These are phyloP conservation scores for Bocquillonia castaneifolia DNA, from an alignment of 441 rosid genomes.

Conservation along the genomic window DNA sequence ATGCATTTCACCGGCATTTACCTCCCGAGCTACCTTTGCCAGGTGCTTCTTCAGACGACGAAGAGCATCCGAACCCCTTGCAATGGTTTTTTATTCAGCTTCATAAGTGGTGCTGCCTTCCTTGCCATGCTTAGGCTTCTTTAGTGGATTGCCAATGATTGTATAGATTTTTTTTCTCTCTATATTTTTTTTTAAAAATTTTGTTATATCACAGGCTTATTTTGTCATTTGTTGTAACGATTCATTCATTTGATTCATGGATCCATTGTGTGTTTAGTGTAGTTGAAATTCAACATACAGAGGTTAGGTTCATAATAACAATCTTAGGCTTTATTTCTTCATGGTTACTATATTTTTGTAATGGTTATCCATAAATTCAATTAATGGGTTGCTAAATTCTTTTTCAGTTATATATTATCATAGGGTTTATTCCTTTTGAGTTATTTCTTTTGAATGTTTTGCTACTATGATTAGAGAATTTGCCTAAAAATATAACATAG, in stretches of 20 bases:
- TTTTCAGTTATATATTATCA: no score
- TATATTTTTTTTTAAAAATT: constrained; percentile 10
- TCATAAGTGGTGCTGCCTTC: constrained; percentile 63
- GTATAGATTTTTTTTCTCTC: constrained; percentile 17
- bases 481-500: no score
- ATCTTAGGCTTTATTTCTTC: constrained; percentile 5
- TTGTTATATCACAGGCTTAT: constrained; percentile 6
- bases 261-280: background rate
- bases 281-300: background rate
- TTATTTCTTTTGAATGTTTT: no score
- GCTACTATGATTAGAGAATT: no score
- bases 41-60: constrained; percentile 35
- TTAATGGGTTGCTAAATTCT: background rate
- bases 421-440: no score
- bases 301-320: background rate
- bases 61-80: constrained; percentile 45
- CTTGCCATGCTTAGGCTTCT: constrained; percentile 40
- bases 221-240: constrained; percentile 3
- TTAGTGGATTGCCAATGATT: constrained; percentile 10
- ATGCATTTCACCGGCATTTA: constrained; percentile 84
- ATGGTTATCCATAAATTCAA: background rate
- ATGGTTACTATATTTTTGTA: no score
- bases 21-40: constrained; percentile 68
- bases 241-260: constrained; percentile 52
- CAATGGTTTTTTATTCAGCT: constrained; percentile 63